phyloP scores from a whole-genome alignment of 805 yeast species.

The Saccharomycopsis sp. region DNA sequence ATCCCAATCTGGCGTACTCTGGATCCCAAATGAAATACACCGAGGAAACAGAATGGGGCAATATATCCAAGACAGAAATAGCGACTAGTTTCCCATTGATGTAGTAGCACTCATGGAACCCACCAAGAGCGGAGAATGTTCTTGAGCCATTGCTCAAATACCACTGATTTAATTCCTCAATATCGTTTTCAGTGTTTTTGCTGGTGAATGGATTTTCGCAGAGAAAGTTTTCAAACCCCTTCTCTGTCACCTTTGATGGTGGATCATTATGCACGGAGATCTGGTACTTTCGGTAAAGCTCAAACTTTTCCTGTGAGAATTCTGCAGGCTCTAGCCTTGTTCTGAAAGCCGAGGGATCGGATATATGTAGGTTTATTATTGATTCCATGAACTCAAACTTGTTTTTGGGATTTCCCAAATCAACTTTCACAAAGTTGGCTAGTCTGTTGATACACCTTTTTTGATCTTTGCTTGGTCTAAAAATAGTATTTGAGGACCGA shows the following conservation, averaged over 20 bases:
- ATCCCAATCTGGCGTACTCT: conserved; percentile 53
- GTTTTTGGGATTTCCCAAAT: conserved; percentile 15
- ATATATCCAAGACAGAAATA: conserved; percentile 64
- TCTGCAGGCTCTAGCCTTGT: conserved; percentile 46
- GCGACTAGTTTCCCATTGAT: conserved; percentile 56
- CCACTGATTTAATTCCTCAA: conserved; percentile 11
- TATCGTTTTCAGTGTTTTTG: conserved; percentile 8
- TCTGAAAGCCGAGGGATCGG: conserved; percentile 24
- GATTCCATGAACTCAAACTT: conserved; percentile 11
- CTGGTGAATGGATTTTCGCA: conserved; percentile 56
- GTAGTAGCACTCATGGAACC: conserved; percentile 74
- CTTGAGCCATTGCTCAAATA: background rate
- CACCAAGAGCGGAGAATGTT: conserved; percentile 35
- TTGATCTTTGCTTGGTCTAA: conserved; percentile 54
- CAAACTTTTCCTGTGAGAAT: conserved; percentile 50
- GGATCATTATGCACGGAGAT: conserved; percentile 56
- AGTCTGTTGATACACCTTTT: conserved; percentile 58
- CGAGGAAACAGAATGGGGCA: conserved; percentile 71
- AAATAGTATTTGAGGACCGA: conserved; percentile 21
- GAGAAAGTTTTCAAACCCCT: conserved; percentile 54
- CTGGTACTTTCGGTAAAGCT: conserved; percentile 62
- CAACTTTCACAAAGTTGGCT: conserved; percentile 30
- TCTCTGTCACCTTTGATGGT: conserved; percentile 34
- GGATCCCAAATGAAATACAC: conserved; percentile 89
- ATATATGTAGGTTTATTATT: conserved; percentile 9